Conservation (phyloP, 169 alveolate species). For the Plasmodium berghei region DNA sequence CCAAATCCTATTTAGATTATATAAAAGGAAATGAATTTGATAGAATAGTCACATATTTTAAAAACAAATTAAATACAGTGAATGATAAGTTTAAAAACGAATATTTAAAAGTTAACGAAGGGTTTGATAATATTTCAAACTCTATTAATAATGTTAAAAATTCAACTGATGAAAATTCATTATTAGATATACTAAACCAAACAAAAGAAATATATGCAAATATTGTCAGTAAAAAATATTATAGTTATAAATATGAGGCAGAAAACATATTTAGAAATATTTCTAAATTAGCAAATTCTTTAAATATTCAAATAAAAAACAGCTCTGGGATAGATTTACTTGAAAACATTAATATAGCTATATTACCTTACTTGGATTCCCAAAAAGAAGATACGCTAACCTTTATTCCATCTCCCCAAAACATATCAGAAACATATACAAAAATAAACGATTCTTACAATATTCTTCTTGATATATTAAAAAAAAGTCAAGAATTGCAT, state of each 20-base stretch:
- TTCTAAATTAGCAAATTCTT: not conserved
- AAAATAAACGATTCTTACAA: not conserved
- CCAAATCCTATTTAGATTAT: not conserved
- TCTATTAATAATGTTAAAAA: not conserved
- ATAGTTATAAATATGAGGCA: too few relatives aligned
- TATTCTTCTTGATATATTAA: not conserved
- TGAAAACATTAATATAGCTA: not conserved
- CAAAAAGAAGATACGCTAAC: not conserved
- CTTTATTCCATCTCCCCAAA: not conserved
- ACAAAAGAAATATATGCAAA: too few relatives aligned
- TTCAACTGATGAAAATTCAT: too few relatives aligned
- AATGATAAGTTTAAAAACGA: too few relatives aligned
- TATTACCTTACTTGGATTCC: not conserved
- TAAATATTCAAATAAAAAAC: not conserved
- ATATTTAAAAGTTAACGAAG: too few relatives aligned
- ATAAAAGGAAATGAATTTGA: constrained; percentile 1
- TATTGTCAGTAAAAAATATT: too few relatives aligned
- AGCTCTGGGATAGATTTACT: not conserved
- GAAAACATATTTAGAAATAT: too few relatives aligned
- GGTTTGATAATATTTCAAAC: not conserved
- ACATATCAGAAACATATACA: not conserved
- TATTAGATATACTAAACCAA: too few relatives aligned
- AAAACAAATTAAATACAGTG: too few relatives aligned
- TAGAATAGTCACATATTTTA: too few relatives aligned
- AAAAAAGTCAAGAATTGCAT: not conserved